Conservation (phyloP, 331 rosid genomes). For the Cydonia oblonga region DNA sequence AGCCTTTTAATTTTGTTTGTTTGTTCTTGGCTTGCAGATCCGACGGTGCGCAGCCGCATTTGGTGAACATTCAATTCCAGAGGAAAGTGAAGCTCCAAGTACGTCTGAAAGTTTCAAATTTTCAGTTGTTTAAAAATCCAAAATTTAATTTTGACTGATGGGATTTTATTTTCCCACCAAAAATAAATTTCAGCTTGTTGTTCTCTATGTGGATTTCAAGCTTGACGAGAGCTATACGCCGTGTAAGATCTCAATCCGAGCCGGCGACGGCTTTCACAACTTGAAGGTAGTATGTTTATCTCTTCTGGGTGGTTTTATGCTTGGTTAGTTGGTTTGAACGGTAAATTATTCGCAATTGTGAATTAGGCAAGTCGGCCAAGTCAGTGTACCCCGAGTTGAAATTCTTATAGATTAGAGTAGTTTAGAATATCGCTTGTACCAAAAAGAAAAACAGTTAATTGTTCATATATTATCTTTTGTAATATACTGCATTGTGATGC, state of each 20-base stretch:
- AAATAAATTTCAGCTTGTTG: conserved; percentile 41
- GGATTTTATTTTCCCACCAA: background rate
- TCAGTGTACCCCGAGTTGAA: too few relatives aligned
- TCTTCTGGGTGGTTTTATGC: background rate
- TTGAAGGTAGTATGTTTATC: conserved; percentile 40
- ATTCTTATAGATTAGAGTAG: too few relatives aligned
- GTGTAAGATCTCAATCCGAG: conserved; percentile 64
- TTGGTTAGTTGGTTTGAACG: background rate
- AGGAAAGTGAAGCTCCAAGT: conserved; percentile 83
- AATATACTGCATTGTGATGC: background rate
- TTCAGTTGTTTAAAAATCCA: background rate
- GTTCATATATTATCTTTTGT: background rate
- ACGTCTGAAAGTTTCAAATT: background rate
- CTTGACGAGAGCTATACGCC: conserved; percentile 95
- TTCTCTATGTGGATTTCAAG: conserved; percentile 81
- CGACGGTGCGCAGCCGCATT: conserved; percentile 93
- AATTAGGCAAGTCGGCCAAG: too few relatives aligned
- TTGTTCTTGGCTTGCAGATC: conserved; percentile 38
- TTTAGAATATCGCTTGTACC: too few relatives aligned
- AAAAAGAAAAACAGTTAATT: too few relatives aligned
- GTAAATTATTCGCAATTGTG: too few relatives aligned
- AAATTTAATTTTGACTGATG: background rate
- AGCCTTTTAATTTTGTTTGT: background rate
- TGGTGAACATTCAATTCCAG: conserved; percentile 84
- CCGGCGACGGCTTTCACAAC: conserved; percentile 92